Conservation (phyloP, 164 flowering plant species). For the Annona squamosa region DNA sequence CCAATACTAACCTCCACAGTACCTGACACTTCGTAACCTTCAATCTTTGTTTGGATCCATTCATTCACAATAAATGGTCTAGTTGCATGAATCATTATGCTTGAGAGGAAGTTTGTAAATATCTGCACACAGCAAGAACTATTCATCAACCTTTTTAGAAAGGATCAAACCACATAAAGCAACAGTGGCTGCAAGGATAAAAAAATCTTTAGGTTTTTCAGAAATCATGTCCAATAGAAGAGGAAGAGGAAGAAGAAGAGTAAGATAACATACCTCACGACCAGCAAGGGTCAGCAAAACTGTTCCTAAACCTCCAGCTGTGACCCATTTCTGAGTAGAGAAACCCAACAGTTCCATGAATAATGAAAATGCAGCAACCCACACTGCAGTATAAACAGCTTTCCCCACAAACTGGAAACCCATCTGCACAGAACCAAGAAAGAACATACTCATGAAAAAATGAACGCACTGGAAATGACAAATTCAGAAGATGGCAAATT, state of each 20-base stretch:
- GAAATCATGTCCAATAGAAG: background rate
- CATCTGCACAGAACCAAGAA: constrained; percentile 51
- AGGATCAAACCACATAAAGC: background rate
- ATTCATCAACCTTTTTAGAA: background rate
- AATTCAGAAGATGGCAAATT: background rate
- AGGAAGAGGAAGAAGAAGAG: background rate
- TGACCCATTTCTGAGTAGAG: constrained; percentile 93
- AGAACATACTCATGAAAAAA: background rate
- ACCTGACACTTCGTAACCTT: constrained; percentile 97
- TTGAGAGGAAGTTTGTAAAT: constrained; percentile 89
- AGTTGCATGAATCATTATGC: constrained; percentile 93
- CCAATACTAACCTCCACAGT: constrained; percentile 82
- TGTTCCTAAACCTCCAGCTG: constrained; percentile 99
- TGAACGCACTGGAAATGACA: background rate
- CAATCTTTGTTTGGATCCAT: constrained; percentile 97
- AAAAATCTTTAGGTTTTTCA: no score
- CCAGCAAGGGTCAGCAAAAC: constrained; percentile 97
- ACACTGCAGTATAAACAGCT: constrained; percentile 78
- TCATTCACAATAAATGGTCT: constrained; percentile 86
- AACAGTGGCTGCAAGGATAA: background rate
- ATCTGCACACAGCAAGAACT: constrained; percentile 38
- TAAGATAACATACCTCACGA: constrained; percentile 61
- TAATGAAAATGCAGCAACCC: constrained; percentile 92
- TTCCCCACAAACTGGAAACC: constrained; percentile 89
- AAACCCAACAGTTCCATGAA: constrained; percentile 97